Evolutionary conservation across 306 rosid genomes (phyloP).

Genomic region (Castanea mollissima): DNA sequence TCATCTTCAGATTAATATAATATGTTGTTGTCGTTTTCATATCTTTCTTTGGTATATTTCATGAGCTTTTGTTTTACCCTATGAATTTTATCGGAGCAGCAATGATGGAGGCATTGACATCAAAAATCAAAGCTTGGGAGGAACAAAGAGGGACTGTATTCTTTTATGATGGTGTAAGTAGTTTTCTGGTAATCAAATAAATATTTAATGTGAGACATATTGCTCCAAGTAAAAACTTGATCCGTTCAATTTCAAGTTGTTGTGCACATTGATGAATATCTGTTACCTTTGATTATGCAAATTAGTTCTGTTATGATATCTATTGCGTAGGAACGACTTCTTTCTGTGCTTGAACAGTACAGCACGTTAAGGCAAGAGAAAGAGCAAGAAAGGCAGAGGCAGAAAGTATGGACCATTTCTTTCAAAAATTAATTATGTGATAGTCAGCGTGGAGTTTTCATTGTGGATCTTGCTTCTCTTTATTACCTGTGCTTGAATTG

Average conservation of each 20-base stretch:
- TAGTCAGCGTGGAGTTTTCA: background rate
- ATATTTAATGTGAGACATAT: background rate
- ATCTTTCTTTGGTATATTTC: background rate
- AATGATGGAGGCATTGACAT: slow-evolving; percentile 58
- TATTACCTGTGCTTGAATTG: background rate
- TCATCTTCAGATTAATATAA: background rate
- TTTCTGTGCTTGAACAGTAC: slow-evolving; percentile 60
- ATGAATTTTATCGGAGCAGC: slow-evolving; percentile 36
- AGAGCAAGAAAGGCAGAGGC: slow-evolving; percentile 67
- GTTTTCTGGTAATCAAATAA: slow-evolving; percentile 4
- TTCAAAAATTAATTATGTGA: background rate
- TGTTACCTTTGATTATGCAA: slow-evolving; percentile 1
- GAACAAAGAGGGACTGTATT: slow-evolving; percentile 59
- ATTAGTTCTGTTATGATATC: slow-evolving; percentile 4
- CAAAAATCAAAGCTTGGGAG: slow-evolving; percentile 69
- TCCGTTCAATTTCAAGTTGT: background rate
- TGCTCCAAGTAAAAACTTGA: background rate
- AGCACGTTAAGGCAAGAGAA: slow-evolving; percentile 54
- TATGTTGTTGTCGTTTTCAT: background rate
- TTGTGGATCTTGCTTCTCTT: background rate
- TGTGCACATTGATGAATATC: background rate
- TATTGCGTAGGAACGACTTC: slow-evolving; percentile 46
- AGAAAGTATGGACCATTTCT: slow-evolving; percentile 40
- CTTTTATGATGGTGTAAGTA: slow-evolving; percentile 63
- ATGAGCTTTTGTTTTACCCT: background rate